Conservation (phyloP, 768 basidiomycete genomes). For the Termitomyces sp. region DNA sequence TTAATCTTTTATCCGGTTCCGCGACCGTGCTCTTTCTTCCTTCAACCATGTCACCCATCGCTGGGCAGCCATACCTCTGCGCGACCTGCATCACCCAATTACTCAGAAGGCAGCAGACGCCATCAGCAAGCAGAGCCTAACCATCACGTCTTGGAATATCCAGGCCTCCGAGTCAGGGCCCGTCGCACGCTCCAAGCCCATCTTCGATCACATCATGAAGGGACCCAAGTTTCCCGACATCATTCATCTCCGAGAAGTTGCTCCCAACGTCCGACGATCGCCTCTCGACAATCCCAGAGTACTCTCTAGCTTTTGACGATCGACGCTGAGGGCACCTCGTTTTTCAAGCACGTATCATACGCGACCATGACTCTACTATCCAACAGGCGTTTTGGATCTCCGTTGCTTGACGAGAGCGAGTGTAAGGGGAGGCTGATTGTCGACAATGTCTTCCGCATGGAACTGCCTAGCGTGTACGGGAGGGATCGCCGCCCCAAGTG, state of each 20-base stretch:
- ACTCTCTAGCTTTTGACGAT: constrained; percentile 27
- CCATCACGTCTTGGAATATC: constrained; percentile 32
- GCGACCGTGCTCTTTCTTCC: too few species aligned
- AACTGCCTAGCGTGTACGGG: constrained; percentile 29
- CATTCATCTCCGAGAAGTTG: constrained; percentile 35
- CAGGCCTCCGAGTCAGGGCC: constrained; percentile 25
- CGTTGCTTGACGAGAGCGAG: constrained; percentile 15
- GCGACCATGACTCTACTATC: constrained; percentile 34
- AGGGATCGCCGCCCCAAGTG: constrained; percentile 28
- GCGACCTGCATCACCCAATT: too few species aligned
- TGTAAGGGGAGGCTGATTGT: constrained; percentile 23
- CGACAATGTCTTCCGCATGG: constrained; percentile 21
- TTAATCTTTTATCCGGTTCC: too few species aligned
- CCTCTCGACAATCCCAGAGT: constrained; percentile 28
- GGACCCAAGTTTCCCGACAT: constrained; percentile 27
- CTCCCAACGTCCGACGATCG: constrained; percentile 22
- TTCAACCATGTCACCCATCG: too few species aligned
- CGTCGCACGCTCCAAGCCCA: constrained; percentile 27
- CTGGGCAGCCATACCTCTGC: too few species aligned
- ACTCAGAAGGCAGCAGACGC: too few species aligned
- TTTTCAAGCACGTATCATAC: constrained; percentile 27
- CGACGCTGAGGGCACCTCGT: constrained; percentile 31
- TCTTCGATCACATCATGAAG: constrained; percentile 28
- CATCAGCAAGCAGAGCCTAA: constrained; percentile 11
- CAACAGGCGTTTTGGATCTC: constrained; percentile 24